Evolutionary conservation across 805 yeast genomes (phyloP), one percentile per base, ranked within the genome.

Genomic region (Candida maesae): DNA sequence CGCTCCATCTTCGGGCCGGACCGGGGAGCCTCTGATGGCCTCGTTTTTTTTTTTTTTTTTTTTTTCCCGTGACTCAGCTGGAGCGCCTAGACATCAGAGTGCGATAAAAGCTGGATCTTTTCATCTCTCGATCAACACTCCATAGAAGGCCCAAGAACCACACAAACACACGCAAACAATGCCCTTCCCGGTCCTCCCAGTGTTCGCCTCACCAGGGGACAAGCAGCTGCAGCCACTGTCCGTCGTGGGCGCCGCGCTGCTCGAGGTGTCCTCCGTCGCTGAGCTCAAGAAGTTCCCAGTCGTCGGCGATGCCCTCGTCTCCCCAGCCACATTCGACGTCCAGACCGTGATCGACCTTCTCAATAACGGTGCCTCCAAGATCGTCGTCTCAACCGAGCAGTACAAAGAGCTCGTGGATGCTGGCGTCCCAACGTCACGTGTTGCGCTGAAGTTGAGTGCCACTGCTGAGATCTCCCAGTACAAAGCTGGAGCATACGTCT

Each of bases 361-460:
- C 42, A 84, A 85, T 54, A 67, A 66, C 37, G 93, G 93, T 34
- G 74, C 80, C 12, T 55, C 63, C 19, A 65, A 68, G 15, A 53
- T 82, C 4, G 64, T 78, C 41, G 69, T 73, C 20, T 36, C 60
- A 4, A 52, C 46, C 7, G 36, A 50, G 3, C 57, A 55, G 25
- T 68, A 61, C 2, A 52, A 54, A 0, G 63, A 55, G 27, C 56
- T 73, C 17, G 51, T 65, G 13, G 64, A 55, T 2, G 61, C 71
- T 14, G 84, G 81, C 14, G 72, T 82, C 29, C 83, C 86, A 29
- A 55, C 45, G 6, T 18, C 43, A 15, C 50, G 61, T 49, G 32
- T 52, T 25, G 46, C 45, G 2, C 23, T 53, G 20, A 39, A 41
- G 19, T n/a, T 52, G 25, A 14, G 36, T 1, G 17, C 42, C 1